phyloP scores from a whole-genome alignment of 148 eudicot species.

The Spergularia marina region DNA sequence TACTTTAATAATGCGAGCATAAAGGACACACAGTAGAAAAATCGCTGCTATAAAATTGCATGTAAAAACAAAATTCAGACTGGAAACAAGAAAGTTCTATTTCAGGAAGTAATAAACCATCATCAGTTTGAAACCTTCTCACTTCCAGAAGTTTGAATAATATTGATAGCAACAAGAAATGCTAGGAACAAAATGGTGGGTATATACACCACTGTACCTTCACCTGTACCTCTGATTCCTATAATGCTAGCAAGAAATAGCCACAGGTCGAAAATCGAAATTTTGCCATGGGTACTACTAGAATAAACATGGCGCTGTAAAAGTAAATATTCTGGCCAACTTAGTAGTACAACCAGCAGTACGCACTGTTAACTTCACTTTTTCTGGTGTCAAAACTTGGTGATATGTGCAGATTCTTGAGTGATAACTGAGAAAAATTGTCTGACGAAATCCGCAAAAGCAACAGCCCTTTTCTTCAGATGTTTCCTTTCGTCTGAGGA shows the following conservation, averaged over 20 bases:
- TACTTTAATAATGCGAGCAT: no score
- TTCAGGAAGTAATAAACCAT: not conserved
- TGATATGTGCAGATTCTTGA: slow-evolving; percentile 29
- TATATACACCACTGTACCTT: slow-evolving; percentile 5
- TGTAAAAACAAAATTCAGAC: not conserved
- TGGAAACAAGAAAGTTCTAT: not conserved
- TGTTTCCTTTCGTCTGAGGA: not conserved
- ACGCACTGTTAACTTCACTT: slow-evolving; percentile 12
- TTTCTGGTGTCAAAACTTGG: slow-evolving; percentile 17
- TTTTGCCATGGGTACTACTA: not conserved
- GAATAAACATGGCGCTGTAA: not conserved
- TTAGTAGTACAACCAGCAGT: slow-evolving; percentile 4
- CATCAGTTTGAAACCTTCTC: not conserved
- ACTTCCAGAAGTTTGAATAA: not conserved
- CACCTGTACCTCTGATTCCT: not conserved
- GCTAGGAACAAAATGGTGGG: not conserved
- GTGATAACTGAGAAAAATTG: not conserved
- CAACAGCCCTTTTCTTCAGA: not conserved
- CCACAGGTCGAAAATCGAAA: slow-evolving; percentile 4
- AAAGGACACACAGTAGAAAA: no score
- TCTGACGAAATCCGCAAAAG: not conserved
- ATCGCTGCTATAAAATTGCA: no score
- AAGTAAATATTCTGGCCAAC: slow-evolving; percentile 15
- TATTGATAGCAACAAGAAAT: not conserved
- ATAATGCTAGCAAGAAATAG: not conserved